Conservation (phyloP, 2,329 filamentous ascomycete genomes). For the Sarocladium oryzae region DNA sequence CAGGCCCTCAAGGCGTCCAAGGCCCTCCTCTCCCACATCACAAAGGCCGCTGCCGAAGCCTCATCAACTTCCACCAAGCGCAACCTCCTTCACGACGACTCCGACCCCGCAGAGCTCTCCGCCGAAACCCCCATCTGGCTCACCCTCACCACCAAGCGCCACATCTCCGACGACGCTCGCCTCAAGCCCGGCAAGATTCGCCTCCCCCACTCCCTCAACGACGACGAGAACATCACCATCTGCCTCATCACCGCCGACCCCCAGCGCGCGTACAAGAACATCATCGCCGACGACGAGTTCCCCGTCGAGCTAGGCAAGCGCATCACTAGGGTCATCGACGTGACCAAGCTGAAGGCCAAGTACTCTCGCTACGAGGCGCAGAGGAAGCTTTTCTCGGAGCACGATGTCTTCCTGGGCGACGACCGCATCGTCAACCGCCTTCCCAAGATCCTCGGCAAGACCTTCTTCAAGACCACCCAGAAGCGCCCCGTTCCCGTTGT, state of each 20-base stretch:
- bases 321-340: slow-evolving; percentile 71
- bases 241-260: slow-evolving; percentile 79
- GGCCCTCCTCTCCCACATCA: slow-evolving; percentile 56
- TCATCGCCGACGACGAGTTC: slow-evolving; percentile 68
- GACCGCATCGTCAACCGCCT: slow-evolving; percentile 73
- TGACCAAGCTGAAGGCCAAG: slow-evolving; percentile 73
- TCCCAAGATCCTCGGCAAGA: slow-evolving; percentile 77
- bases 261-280: slow-evolving; percentile 85
- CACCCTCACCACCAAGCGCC: slow-evolving; percentile 57
- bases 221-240: slow-evolving; percentile 58
- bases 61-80: slow-evolving; percentile 45
- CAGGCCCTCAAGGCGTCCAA: slow-evolving; percentile 58
- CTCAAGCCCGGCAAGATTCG: slow-evolving; percentile 80
- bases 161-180: slow-evolving; percentile 64
- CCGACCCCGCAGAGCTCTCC: slow-evolving; percentile 33
- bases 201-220: slow-evolving; percentile 70
- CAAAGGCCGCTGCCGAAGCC: slow-evolving; percentile 43
- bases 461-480: slow-evolving; percentile 75
- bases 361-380: slow-evolving; percentile 85
- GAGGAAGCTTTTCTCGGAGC: slow-evolving; percentile 74
- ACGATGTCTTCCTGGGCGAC: slow-evolving; percentile 92
- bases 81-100: slow-evolving; percentile 42
- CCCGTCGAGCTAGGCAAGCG: slow-evolving; percentile 58
- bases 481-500: slow-evolving; percentile 85
- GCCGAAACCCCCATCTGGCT: slow-evolving; percentile 54